Percentiles rank a stretch among this genome's conserved stretches.
phyloP scores from a whole-genome alignment of 495 filamentous ascomycete genomes.

The Hyaloscypha hepaticicola region DNA sequence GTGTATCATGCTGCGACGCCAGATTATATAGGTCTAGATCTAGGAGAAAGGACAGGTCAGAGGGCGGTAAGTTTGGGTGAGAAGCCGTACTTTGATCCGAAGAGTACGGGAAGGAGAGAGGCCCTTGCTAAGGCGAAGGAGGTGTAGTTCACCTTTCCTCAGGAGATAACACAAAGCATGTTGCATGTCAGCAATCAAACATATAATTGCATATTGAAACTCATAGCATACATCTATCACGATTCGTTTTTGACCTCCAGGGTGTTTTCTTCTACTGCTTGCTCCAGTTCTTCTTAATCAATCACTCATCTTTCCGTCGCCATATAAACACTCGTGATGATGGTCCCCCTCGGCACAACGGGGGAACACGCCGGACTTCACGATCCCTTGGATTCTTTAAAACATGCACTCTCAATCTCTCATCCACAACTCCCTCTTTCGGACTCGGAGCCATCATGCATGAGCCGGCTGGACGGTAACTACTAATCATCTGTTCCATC shows the following conservation, averaged over 20 bases:
- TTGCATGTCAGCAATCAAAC: background rate
- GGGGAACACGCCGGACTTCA: conserved; percentile 56
- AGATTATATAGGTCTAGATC: conserved; percentile 46
- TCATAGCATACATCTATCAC: background rate
- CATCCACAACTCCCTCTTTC: conserved; percentile 49
- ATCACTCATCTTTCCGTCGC: conserved; percentile 55
- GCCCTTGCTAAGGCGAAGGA: conserved; percentile 21
- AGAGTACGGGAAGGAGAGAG: conserved; percentile 59
- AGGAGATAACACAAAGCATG: background rate
- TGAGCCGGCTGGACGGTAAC: conserved; percentile 37
- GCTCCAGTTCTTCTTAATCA: conserved; percentile 43
- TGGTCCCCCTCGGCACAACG: conserved; percentile 48
- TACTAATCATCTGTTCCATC: background rate
- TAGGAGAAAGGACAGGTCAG: conserved; percentile 60
- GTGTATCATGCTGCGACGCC: conserved; percentile 70
- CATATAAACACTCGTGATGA: conserved; percentile 50
- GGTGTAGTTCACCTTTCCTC: background rate
- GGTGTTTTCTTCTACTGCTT: background rate
- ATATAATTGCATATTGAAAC: background rate
- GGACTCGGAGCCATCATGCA: conserved; percentile 35
- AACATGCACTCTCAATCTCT: conserved; percentile 52
- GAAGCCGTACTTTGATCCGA: conserved; percentile 64
- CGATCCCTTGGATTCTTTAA: conserved; percentile 46
- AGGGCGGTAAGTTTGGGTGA: conserved; percentile 67
- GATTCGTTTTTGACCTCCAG: too few relatives aligned